Conservation (phyloP, 2,329 filamentous ascomycete species). For the Fusarium chuoi region DNA sequence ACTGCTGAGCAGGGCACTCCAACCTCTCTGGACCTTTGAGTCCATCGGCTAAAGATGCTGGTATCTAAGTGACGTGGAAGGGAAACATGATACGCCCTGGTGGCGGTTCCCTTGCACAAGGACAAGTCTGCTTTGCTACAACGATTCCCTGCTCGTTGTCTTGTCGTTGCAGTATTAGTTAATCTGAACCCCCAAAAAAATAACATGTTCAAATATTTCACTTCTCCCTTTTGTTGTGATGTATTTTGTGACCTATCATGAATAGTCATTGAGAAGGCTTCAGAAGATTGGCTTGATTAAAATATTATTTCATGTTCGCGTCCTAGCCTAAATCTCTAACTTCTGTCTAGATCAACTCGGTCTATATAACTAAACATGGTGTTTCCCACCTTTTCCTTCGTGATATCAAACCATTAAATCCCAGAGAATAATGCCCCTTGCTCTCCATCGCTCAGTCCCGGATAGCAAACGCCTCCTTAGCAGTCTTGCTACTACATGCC, state of each 20-base stretch:
- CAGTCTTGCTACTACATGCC: constrained; percentile 44
- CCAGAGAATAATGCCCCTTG: not conserved
- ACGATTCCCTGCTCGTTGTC: constrained; percentile 53
- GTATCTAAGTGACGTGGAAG: constrained; percentile 44
- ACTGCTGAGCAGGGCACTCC: constrained; percentile 37
- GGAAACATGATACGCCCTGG: constrained; percentile 45
- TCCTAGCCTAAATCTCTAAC: not conserved
- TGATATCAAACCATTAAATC: not conserved
- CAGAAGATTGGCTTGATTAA: not conserved
- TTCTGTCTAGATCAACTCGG: constrained; percentile 1
- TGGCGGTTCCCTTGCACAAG: constrained; percentile 46
- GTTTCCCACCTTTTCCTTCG: not conserved
- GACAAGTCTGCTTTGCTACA: constrained; percentile 50
- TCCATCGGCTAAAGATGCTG: constrained; percentile 49
- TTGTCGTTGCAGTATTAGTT: constrained; percentile 57
- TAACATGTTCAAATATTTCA: constrained; percentile 32
- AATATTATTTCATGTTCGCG: not conserved
- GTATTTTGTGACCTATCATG: not conserved
- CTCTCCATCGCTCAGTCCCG: constrained; percentile 5
- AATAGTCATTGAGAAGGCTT: not conserved
- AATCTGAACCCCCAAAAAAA: constrained; percentile 49
- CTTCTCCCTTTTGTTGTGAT: not conserved
- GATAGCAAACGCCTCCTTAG: constrained; percentile 38
- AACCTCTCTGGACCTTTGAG: constrained; percentile 34
- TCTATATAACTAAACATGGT: not conserved